phyloP scores from a whole-genome alignment of 2,329 filamentous ascomycete species.

The Diaporthe citri region DNA sequence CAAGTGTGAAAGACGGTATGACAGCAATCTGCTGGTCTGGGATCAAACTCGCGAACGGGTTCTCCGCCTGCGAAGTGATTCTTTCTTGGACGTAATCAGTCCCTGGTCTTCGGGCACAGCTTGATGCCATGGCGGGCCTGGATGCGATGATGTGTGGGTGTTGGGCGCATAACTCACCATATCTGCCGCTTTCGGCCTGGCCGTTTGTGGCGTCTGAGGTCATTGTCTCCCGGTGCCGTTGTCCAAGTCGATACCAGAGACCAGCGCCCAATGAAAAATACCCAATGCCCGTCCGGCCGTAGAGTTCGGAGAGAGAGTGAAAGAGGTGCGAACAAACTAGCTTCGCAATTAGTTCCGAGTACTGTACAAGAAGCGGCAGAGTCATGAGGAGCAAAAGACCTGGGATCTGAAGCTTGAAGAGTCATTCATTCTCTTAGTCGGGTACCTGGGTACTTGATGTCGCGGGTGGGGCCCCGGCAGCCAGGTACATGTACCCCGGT shows the following conservation, averaged over 20 bases:
- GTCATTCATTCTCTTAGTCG: slow-evolving; percentile 25
- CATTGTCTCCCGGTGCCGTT: slow-evolving; percentile 22
- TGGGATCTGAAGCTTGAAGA: slow-evolving; percentile 20
- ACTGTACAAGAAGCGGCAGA: slow-evolving; percentile 16
- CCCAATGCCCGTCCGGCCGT: not conserved
- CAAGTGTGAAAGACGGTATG: slow-evolving; percentile 90
- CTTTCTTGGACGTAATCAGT: slow-evolving; percentile 78
- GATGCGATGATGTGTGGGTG: not conserved
- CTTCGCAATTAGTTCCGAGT: not conserved
- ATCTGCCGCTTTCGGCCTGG: slow-evolving; percentile 33
- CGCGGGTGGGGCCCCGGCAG: slow-evolving; percentile 13
- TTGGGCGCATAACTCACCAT: slow-evolving; percentile 35
- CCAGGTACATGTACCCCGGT: slow-evolving; percentile 1
- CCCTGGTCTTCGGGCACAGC: slow-evolving; percentile 55
- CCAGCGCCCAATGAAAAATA: not conserved
- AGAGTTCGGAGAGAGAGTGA: not conserved
- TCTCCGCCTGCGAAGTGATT: slow-evolving; percentile 82
- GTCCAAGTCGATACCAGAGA: not conserved
- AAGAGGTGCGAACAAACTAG: not conserved
- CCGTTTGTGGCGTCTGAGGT: slow-evolving; percentile 27
- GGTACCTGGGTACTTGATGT: slow-evolving; percentile 26
- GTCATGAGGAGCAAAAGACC: not conserved
- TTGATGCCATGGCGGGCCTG: not conserved
- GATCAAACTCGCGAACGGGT: slow-evolving; percentile 89
- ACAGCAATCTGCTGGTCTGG: slow-evolving; percentile 89